Evolutionary conservation across 345 rosid genomes (phyloP), one percentile per base, ranked within the genome.

Genomic region (Salix brachista): DNA sequence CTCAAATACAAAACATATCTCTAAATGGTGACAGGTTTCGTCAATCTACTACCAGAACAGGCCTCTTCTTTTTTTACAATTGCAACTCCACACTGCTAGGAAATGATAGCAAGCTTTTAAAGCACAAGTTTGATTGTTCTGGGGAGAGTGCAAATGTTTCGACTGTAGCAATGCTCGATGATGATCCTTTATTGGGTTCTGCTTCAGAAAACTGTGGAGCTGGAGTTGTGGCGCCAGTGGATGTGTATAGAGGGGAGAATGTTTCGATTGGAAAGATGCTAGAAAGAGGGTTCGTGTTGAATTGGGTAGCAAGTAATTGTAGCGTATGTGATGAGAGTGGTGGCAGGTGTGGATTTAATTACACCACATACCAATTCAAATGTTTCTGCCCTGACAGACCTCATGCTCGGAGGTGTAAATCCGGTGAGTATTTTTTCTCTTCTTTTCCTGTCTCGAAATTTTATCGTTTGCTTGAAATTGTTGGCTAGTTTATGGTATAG

Each of bases 311-410:
- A 23, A 85, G 85, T 67, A 2, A 84, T 56, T 89, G 93, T 72
- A 80, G 78, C 62, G 5, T n/a, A 0, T 88, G 93, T 62, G 41
- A 72, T 32, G 0, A 0, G 2, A 86, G 87, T 65, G 91, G 90
- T 0, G 93, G 93, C 54, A 73, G 32, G 81, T 89, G 93, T 37
- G 93, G 93, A 5, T 82, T 88, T 60, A 13, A 89, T 62, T 0
- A 0, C 4, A 1, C 1, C 0, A 68, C 28, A 1, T 65, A 17
- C 52, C 85, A 69, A 52, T 86, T 89, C 83, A 69, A 42, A 72
- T 89, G 91, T 39, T 89, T 73, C 71, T 89, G 91, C 81, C 86
- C 89, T 0, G 91, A 89, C 26, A 67, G 91, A 32, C 86, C 91
- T 50, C 91, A 86, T 71, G 69, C 79, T 64, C 4, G 21, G 80